Percentiles rank a stretch among this genome's conserved stretches.
Conservation (phyloP, 805 yeast species). For the Brettanomyces sp. region DNA sequence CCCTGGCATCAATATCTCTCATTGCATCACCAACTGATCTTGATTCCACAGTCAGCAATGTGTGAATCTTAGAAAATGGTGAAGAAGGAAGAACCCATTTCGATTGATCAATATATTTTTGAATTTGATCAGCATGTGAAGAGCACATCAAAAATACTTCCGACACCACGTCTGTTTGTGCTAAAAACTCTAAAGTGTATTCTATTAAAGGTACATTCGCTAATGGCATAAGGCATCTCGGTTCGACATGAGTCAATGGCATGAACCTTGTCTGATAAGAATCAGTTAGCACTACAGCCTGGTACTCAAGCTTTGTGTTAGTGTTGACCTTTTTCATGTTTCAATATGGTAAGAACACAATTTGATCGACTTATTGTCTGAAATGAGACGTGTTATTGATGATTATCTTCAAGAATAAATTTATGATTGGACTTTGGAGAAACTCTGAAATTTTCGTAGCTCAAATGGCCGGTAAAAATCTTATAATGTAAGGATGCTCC, state of each 20-base stretch:
- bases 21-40: constrained; percentile 94
- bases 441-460: too few species aligned
- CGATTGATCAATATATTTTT: constrained; percentile 64
- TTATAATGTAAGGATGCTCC: too few species aligned
- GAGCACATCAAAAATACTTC: constrained; percentile 89
- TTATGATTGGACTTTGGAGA: too few species aligned
- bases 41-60: constrained; percentile 77
- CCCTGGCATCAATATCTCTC: constrained; percentile 90
- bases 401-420: too few species aligned
- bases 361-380: too few species aligned
- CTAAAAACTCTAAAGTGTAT: constrained; percentile 89
- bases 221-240: constrained; percentile 85
- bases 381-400: too few species aligned
- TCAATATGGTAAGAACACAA: too few species aligned
- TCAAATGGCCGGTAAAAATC: too few species aligned
- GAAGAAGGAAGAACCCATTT: constrained; percentile 63
- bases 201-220: constrained; percentile 92
- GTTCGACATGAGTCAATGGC: constrained; percentile 81
- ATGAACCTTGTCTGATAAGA: constrained; percentile 85
- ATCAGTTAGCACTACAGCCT: constrained; percentile 92
- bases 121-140: constrained; percentile 83
- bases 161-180: constrained; percentile 70
- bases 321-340: constrained; percentile 3
- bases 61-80: constrained; percentile 70
- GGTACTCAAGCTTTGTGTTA: constrained; percentile 65